A percentile compares a stretch with the other conserved stretches of the same genome.
Conservation (phyloP, 139 green algal species). For the Eudorina sp. region DNA sequence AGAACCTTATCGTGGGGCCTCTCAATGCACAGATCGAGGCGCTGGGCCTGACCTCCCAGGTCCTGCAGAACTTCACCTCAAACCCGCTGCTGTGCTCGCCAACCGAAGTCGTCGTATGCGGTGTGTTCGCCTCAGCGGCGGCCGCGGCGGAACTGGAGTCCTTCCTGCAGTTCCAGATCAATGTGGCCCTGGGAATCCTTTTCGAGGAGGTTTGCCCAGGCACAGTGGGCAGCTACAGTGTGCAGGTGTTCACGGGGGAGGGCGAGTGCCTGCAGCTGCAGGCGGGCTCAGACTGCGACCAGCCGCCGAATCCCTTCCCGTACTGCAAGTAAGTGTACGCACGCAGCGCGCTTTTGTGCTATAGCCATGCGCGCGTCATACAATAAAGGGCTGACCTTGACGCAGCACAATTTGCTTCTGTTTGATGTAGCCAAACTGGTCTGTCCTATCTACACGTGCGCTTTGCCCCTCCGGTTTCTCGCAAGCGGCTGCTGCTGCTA, state of each 20-base stretch:
- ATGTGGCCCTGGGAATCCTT: neutral
- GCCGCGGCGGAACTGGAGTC: neutral
- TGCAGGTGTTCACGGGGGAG: neutral
- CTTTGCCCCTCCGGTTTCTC: neutral
- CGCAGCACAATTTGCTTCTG: no score
- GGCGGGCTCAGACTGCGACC: neutral
- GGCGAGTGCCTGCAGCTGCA: neutral
- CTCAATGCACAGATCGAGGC: neutral
- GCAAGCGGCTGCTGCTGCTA: neutral
- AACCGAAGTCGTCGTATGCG: neutral
- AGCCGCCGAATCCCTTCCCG: neutral
- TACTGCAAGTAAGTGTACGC: neutral
- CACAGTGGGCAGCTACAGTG: neutral
- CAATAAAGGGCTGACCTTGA: neutral
- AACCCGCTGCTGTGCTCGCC: neutral
- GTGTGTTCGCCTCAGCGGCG: neutral
- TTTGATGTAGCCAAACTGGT: no score
- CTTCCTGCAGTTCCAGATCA: neutral
- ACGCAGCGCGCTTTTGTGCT: neutral
- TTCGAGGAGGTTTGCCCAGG: neutral
- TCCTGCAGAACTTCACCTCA: neutral
- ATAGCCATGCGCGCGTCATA: neutral
- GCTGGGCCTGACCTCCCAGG: neutral
- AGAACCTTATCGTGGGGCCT: neutral
- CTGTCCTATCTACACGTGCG: neutral